Evolutionary conservation across 1,284 basidiomycete species (phyloP).

Genomic region (Fomitiporia mediterranea): DNA sequence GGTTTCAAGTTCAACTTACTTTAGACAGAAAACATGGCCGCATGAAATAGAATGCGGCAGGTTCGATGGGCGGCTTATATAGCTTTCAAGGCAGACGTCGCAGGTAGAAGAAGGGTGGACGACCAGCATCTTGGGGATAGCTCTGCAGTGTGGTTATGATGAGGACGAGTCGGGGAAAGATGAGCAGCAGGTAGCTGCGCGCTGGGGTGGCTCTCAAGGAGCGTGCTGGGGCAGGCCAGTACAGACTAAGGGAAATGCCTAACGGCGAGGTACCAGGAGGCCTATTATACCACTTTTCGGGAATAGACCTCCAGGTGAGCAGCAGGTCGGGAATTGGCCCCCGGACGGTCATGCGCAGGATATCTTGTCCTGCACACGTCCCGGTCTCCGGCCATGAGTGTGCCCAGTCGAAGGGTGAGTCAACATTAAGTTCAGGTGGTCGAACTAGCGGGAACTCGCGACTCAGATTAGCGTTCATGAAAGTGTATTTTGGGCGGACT

Average conservation of each 20-base stretch:
- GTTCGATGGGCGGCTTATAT: slow-evolving; percentile 23
- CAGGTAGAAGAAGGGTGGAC: slow-evolving; percentile 41
- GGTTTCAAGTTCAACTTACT: background rate
- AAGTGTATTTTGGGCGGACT: background rate
- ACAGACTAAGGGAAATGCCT: background rate
- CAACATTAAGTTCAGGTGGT: background rate
- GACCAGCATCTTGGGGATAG: slow-evolving; percentile 35
- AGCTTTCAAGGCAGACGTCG: slow-evolving; percentile 45
- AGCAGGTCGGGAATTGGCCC: background rate
- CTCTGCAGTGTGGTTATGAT: background rate
- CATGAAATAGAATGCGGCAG: slow-evolving; percentile 39
- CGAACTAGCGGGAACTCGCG: slow-evolving; percentile 1
- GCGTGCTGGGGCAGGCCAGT: background rate
- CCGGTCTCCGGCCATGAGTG: slow-evolving; percentile 15
- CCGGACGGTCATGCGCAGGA: slow-evolving; percentile 4
- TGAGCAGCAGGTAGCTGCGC: background rate
- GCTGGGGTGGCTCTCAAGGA: background rate
- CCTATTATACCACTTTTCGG: background rate
- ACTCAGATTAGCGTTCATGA: slow-evolving; percentile 6
- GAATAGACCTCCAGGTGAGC: background rate
- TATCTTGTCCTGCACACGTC: background rate
- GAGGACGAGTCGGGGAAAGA: background rate
- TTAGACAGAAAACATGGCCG: slow-evolving; percentile 40
- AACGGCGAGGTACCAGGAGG: background rate
- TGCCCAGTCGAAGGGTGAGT: slow-evolving; percentile 6